A percentile compares a stretch with the other conserved stretches of the same genome.
Evolutionary conservation across 1,139 yeast species (phyloP).

Genomic region (Pichia sp.): DNA sequence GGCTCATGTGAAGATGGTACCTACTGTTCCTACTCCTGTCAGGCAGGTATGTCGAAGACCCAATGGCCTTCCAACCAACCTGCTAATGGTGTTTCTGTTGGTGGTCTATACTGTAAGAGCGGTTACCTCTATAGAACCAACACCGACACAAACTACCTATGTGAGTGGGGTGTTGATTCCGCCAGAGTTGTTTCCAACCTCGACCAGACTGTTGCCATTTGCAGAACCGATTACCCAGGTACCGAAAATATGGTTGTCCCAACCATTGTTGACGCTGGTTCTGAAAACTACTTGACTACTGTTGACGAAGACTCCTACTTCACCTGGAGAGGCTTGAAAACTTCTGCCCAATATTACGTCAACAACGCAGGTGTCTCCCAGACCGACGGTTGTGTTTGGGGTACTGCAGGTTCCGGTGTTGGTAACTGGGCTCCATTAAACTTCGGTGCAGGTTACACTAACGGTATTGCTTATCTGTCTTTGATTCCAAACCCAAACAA

Average conservation of each 20-base stretch:
- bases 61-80: conserved; percentile 82
- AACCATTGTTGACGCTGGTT: conserved; percentile 61
- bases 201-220: conserved; percentile 59
- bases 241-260: conserved; percentile 85
- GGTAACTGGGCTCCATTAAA: conserved; percentile 87
- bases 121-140: conserved; percentile 70
- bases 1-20: conserved; percentile 63
- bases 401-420: conserved; percentile 54
- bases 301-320: conserved; percentile 61
- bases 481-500: conserved; percentile 83
- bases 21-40: conserved; percentile 84
- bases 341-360: conserved; percentile 77
- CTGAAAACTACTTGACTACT: conserved; percentile 54
- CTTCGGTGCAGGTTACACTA: conserved; percentile 65
- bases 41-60: conserved; percentile 86
- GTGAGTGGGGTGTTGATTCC: conserved; percentile 70
- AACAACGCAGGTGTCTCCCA: conserved; percentile 75
- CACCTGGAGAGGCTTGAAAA: conserved; percentile 59
- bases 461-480: conserved; percentile 64
- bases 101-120: conserved; percentile 65
- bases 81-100: conserved; percentile 68
- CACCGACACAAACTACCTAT: conserved; percentile 53
- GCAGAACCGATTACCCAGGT: conserved; percentile 89
- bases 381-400: conserved; percentile 77
- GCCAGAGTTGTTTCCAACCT: conserved; percentile 59